phyloP scores from a whole-genome alignment of 179 eudicot genomes.

The Camellia oleifera region DNA sequence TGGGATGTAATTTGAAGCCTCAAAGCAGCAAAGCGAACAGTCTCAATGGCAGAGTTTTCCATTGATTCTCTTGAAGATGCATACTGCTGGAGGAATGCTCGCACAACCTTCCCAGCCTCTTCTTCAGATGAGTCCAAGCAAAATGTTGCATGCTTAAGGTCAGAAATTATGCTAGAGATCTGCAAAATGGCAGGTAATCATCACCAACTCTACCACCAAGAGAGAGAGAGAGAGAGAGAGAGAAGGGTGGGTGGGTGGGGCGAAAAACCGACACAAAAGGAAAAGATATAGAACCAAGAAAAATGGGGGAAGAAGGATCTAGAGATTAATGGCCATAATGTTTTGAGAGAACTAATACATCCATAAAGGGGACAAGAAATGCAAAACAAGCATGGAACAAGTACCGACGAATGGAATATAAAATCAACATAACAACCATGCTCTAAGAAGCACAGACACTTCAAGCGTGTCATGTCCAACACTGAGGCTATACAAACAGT shows the following conservation, averaged over 20 bases:
- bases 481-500: too few relatives aligned
- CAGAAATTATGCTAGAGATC: conserved; percentile 57
- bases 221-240: not conserved
- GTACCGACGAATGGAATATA: not conserved
- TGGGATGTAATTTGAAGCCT: conserved; percentile 58
- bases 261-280: not conserved
- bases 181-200: conserved; percentile 29
- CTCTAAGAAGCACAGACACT: too few relatives aligned
- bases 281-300: not conserved
- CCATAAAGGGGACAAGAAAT: not conserved
- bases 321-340: not conserved
- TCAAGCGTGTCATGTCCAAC: too few relatives aligned
- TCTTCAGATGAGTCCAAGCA: conserved; percentile 61
- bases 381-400: not conserved
- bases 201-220: not conserved
- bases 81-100: conserved; percentile 46
- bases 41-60: conserved; percentile 42
- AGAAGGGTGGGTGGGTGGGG: not conserved
- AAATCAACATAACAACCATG: not conserved
- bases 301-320: not conserved
- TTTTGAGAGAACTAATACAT: not conserved
- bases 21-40: conserved; percentile 51
- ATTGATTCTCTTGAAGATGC: conserved; percentile 34
- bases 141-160: conserved; percentile 40
- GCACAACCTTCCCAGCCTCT: conserved; percentile 62